Conservation (phyloP, 306 rosid species). For the Sphenostylis stenocarpa region DNA sequence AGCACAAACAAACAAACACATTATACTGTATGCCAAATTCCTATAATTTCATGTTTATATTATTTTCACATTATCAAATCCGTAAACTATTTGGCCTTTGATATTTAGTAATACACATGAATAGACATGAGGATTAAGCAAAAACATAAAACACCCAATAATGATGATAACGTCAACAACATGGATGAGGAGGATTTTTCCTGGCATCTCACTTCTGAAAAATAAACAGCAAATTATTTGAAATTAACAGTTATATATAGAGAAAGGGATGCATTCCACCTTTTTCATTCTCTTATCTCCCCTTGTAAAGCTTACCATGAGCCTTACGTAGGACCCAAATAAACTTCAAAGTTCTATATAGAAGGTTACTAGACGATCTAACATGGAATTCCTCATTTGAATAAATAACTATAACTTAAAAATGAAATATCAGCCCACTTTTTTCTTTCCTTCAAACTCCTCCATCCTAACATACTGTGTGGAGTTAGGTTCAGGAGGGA, state of each 20-base stretch:
- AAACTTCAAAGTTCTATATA: neutral
- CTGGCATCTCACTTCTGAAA: neutral
- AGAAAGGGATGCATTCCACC: neutral
- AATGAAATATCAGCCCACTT: neutral
- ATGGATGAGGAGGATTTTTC: neutral
- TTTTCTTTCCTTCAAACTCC: neutral
- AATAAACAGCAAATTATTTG: neutral
- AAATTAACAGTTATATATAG: neutral
- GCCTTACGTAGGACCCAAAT: neutral
- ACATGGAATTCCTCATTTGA: neutral
- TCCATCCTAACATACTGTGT: neutral
- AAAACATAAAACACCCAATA: neutral
- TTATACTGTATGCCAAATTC: neutral
- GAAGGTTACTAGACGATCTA: slow-evolving; percentile 9
- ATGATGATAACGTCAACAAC: neutral
- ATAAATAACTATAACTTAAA: neutral
- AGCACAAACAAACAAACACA: no score
- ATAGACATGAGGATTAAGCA: neutral
- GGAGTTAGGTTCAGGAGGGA: neutral
- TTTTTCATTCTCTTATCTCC: neutral
- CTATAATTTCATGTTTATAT: neutral
- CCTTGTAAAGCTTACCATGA: neutral
- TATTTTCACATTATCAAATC: slow-evolving; percentile 5
- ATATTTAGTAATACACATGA: neutral
- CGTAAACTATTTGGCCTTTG: neutral